A percentile compares a stretch with the other conserved stretches of the same genome.
These are phyloP conservation scores for Vitis rotundifolia DNA, from an alignment of 164 flowering plant species.

Conservation along the genomic window DNA sequence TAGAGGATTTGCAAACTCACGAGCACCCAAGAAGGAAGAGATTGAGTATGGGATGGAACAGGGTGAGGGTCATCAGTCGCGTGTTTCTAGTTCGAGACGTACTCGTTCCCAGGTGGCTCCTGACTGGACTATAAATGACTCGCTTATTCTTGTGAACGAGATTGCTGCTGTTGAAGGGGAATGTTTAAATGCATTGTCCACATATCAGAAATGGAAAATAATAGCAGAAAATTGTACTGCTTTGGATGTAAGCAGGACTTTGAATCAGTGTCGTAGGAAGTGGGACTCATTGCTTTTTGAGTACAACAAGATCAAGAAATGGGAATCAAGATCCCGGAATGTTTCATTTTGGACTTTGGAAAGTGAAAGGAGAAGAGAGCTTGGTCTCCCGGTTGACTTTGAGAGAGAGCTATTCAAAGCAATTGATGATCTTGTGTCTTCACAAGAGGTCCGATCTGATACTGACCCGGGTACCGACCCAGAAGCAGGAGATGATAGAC, in stretches of 20 bases:
- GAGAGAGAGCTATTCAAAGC: constrained; percentile 46
- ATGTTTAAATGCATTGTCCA: constrained; percentile 40
- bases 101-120: constrained; percentile 61
- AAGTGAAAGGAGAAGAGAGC: constrained; percentile 28
- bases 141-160: constrained; percentile 54
- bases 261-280: constrained; percentile 55
- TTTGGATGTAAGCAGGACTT: constrained; percentile 37
- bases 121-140: constrained; percentile 45
- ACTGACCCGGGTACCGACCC: constrained; percentile 43
- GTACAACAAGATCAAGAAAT: constrained; percentile 42
- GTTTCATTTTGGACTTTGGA: constrained; percentile 47
- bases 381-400: constrained; percentile 44
- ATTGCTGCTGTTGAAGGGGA: constrained; percentile 51
- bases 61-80: neutral
- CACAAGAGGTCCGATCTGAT: constrained; percentile 26
- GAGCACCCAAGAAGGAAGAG: neutral
- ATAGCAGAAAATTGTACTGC: constrained; percentile 52
- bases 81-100: constrained; percentile 24
- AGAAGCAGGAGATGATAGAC: constrained; percentile 26
- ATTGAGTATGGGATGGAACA: constrained; percentile 2
- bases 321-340: constrained; percentile 27
- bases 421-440: constrained; percentile 28
- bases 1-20: neutral
- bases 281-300: constrained; percentile 59
- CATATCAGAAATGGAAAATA: constrained; percentile 64